A percentile compares a stretch with the other conserved stretches of the same genome.
Conservation (phyloP, 2,329 filamentous ascomycete genomes). For the Penicillium sp. region DNA sequence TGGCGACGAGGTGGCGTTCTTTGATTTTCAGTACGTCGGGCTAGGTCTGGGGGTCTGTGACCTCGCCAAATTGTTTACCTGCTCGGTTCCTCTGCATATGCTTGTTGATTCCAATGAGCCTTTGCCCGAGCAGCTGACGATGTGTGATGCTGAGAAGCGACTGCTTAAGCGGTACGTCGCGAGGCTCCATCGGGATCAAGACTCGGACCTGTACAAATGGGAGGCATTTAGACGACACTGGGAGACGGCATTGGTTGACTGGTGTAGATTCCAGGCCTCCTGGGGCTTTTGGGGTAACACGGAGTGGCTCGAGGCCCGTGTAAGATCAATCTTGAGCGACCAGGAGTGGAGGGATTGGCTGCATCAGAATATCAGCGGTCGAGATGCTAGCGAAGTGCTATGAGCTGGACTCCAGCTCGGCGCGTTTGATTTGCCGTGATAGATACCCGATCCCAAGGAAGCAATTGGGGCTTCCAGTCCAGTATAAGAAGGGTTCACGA, state of each 20-base stretch:
- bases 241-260: conserved; percentile 64
- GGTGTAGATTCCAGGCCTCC: conserved; percentile 58
- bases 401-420: conserved; percentile 38
- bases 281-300: conserved; percentile 62
- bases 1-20: conserved; percentile 57
- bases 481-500: no score
- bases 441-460: neutral
- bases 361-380: conserved; percentile 15
- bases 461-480: no score
- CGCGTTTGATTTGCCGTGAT: neutral
- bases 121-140: conserved; percentile 41
- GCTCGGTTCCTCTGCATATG: conserved; percentile 56
- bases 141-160: conserved; percentile 49
- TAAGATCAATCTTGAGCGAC: conserved; percentile 48
- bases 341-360: conserved; percentile 48
- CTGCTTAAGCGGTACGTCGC: conserved; percentile 51
- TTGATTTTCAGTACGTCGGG: conserved; percentile 66
- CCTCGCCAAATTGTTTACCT: conserved; percentile 63
- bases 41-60: conserved; percentile 62
- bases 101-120: conserved; percentile 36
- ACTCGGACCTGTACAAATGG: conserved; percentile 49
- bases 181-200: conserved; percentile 9
- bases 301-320: conserved; percentile 54
- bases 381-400: conserved; percentile 57
- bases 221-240: conserved; percentile 55